Evolutionary conservation across 2,329 filamentous ascomycete species (phyloP), one percentile per base, ranked within the genome.

Genomic region (Monosporascus ibericus): DNA sequence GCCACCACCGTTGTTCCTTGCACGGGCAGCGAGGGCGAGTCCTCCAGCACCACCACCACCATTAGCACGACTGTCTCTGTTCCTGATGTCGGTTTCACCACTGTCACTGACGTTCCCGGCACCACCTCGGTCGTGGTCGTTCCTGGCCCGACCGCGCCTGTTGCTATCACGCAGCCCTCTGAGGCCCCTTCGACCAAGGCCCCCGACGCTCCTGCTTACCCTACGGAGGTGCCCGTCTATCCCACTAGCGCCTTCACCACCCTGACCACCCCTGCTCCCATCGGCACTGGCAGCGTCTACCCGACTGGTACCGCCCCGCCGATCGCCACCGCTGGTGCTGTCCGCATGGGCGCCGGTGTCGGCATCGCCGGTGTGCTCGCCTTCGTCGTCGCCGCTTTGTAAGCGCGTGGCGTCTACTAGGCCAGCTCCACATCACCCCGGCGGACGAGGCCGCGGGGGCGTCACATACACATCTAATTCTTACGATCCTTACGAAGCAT

Each of bases 401-500:
- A 78, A 75, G 53, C 40, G 44, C 5, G 44, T 30, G 27, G 36
- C 44, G 48, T 34, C 46, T 48, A 48, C 48, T 36, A 52, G 50
- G 49, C 50, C 27, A 46, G 40, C 39, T 51, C 47, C 47, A 48
- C 48, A 40, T 52, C 53, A 54, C 51, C 51, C 48, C 38, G 51
- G 48, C 49, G 53, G 11, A 1, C 11, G 1, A 1, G 38, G 0
- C 17, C 17, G 38, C 38, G 17, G 38, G 38, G 38, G 6, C 17
- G 9, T 18, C 17, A 40, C 17, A 20, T 20, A 17, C 54, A 61
- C 56, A 59, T 60, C 63, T 78, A 70, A 72, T 80, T 79, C 75
- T 78, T 74, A 80, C 78, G 77, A 79, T 81, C 77, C 75, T 80
- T 79, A 77, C 72, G 74, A 77, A 71, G 67, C 62, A 66, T 55